Evolutionary conservation across 805 yeast genomes (phyloP).

Genomic region (Lipomyces starkeyi): DNA sequence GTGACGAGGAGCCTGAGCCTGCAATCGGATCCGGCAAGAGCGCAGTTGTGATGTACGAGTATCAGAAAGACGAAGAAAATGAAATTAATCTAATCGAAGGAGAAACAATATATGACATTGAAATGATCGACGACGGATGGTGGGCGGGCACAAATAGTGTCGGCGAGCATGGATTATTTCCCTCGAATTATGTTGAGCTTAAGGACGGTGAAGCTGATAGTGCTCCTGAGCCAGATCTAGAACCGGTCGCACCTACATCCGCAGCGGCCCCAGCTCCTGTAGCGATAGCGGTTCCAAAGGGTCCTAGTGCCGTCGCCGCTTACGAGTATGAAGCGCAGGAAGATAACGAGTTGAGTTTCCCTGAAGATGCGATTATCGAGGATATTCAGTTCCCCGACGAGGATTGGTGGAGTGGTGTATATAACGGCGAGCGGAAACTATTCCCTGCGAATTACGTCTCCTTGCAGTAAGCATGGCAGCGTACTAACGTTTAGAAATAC

Average conservation of each 20-base stretch:
- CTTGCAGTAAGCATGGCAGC: slow-evolving; percentile 15
- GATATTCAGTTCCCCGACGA: slow-evolving; percentile 90
- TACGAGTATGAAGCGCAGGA: slow-evolving; percentile 89
- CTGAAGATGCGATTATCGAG: slow-evolving; percentile 79
- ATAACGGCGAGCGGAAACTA: slow-evolving; percentile 77
- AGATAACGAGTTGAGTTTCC: slow-evolving; percentile 86
- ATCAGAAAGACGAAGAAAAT: slow-evolving; percentile 75
- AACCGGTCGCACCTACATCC: slow-evolving; percentile 16
- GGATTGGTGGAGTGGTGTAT: slow-evolving; percentile 96
- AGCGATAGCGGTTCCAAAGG: slow-evolving; percentile 42
- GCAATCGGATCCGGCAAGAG: slow-evolving; percentile 41
- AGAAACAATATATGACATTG: slow-evolving; percentile 68
- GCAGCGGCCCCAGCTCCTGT: slow-evolving; percentile 39
- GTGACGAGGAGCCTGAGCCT: slow-evolving; percentile 33
- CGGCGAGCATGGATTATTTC: slow-evolving; percentile 85
- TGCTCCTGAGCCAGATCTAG: slow-evolving; percentile 19
- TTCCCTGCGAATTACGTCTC: slow-evolving; percentile 91
- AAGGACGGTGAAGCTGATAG: slow-evolving; percentile 46
- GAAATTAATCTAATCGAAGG: slow-evolving; percentile 73
- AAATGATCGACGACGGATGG: slow-evolving; percentile 78
- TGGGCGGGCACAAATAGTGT: slow-evolving; percentile 82
- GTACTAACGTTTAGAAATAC: neutral
- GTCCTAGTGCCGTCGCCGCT: slow-evolving; percentile 64
- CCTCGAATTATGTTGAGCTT: slow-evolving; percentile 78
- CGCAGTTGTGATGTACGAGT: slow-evolving; percentile 85